A percentile compares a stretch with the other conserved stretches of the same genome.
These are phyloP conservation scores for Arbutus unedo DNA, from an alignment of 148 eudicot genomes.

Conservation along the genomic window DNA sequence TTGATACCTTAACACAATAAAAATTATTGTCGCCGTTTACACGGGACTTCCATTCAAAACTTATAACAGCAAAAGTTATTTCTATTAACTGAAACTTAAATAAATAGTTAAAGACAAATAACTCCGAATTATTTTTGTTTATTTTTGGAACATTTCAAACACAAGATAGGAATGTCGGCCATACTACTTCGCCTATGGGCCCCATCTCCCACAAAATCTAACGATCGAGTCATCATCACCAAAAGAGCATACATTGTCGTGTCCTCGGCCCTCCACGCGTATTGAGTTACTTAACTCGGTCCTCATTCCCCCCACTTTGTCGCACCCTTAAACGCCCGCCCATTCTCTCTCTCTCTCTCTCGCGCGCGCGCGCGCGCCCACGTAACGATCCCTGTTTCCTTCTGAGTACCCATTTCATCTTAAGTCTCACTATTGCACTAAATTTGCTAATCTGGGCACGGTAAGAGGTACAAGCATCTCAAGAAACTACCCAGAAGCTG, in stretches of 20 bases:
- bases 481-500: constrained; percentile 8
- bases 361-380: not conserved
- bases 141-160: not conserved
- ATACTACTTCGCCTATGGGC: not conserved
- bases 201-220: not conserved
- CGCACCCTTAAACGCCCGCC: not conserved
- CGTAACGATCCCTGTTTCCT: not conserved
- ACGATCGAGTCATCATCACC: not conserved
- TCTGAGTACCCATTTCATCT: not conserved
- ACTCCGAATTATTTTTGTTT: not conserved
- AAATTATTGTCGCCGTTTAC: no score
- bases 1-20: no score
- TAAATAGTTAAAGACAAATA: not conserved
- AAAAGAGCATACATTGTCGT: not conserved
- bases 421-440: not conserved
- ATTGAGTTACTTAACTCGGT: not conserved
- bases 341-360: not conserved
- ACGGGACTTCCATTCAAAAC: no score
- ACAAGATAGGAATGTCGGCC: not conserved
- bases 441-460: not conserved
- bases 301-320: not conserved
- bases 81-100: not conserved
- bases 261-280: not conserved
- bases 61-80: no score
- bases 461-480: not conserved